Conservation (phyloP, 1,284 basidiomycete species). For the Cryptococcus sp. region DNA sequence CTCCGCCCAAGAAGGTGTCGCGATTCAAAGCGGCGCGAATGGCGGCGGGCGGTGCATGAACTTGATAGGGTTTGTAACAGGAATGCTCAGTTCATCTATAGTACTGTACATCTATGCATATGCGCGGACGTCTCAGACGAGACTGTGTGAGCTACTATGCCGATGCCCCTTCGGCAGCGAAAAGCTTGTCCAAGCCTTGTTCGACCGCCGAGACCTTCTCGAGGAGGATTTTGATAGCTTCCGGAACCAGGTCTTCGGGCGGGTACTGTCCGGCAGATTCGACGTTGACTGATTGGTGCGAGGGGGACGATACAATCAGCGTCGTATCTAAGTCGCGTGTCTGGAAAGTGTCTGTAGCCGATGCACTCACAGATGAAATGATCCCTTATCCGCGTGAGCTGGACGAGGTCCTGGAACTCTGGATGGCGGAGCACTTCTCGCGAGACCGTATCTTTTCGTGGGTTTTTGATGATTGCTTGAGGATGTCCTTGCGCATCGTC, state of each 20-base stretch:
- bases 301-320: conserved; percentile 4
- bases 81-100: conserved; percentile 11
- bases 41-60: conserved; percentile 7
- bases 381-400: conserved; percentile 84
- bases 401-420: conserved; percentile 83
- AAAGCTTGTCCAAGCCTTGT: conserved; percentile 47
- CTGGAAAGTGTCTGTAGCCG: background rate
- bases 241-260: conserved; percentile 80
- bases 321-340: background rate
- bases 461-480: conserved; percentile 61
- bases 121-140: background rate
- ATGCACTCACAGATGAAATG: conserved; percentile 79
- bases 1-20: conserved; percentile 40
- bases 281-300: conserved; percentile 66
- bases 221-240: conserved; percentile 80
- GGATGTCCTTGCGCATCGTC: conserved; percentile 54
- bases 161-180: conserved; percentile 21
- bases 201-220: conserved; percentile 65
- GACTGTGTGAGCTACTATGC: conserved; percentile 8
- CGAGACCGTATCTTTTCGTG: conserved; percentile 84
- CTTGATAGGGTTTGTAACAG: background rate
- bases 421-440: conserved; percentile 89
- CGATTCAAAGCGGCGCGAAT: conserved; percentile 47
- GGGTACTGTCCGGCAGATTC: conserved; percentile 87
- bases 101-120: conserved; percentile 1